Percentiles rank a stretch among this genome's conserved stretches.
These are phyloP conservation scores for Physcomitrium patens DNA, from an alignment of 225 moss, liverwort and hornwort genomes.

Conservation along the genomic window DNA sequence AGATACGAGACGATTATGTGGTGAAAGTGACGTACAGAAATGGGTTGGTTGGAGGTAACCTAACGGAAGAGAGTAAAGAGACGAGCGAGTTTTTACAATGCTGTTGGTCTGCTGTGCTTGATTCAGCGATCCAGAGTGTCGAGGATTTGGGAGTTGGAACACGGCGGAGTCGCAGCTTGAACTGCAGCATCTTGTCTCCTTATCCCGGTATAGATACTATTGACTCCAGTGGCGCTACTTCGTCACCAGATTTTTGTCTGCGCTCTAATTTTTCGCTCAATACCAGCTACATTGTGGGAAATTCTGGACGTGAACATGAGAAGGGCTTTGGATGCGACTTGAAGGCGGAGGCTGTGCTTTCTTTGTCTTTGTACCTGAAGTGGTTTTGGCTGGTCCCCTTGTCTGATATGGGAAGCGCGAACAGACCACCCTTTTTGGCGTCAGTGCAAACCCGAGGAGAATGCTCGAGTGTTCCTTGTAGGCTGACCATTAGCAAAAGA, in stretches of 20 bases:
- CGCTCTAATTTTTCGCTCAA: background rate
- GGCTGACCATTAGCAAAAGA: background rate
- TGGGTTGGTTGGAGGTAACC: background rate
- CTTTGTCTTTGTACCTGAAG: conserved; percentile 19
- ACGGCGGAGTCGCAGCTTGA: background rate
- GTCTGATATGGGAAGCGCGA: background rate
- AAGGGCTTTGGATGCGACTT: background rate
- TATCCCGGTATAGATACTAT: background rate
- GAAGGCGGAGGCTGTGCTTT: background rate
- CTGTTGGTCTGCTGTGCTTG: background rate
- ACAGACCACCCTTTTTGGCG: background rate
- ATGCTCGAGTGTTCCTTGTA: conserved; percentile 4
- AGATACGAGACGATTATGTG: background rate
- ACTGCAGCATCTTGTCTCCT: background rate
- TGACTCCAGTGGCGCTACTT: background rate
- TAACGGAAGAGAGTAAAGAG: background rate
- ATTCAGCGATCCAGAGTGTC: background rate
- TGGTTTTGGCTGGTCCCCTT: background rate
- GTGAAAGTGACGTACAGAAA: background rate
- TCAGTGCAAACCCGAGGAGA: conserved; percentile 11
- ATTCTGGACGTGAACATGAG: background rate
- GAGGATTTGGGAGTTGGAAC: background rate
- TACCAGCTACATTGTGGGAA: background rate
- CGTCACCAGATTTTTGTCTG: background rate
- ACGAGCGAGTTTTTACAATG: background rate